Percentiles rank a stretch among this genome's conserved stretches.
Conservation (phyloP, 345 rosid species). For the Pistacia integerrima region DNA sequence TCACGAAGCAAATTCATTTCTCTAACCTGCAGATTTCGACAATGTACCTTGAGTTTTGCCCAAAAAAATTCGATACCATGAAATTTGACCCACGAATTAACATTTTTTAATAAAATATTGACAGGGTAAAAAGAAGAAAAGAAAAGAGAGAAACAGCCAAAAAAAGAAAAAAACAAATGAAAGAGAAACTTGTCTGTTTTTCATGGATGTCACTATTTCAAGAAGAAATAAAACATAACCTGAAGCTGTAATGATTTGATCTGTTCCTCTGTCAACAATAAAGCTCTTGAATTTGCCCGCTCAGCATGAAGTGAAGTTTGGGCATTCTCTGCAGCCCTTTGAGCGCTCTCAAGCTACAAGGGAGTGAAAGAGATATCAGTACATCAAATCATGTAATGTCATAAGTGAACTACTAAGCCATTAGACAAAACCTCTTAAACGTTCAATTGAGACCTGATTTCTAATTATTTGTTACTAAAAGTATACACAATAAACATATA, state of each 20-base stretch:
- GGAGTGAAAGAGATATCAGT: neutral
- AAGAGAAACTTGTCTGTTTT: neutral
- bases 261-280: constrained; percentile 81
- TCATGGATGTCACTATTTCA: constrained; percentile 10
- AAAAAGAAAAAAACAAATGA: neutral
- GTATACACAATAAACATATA: too few species aligned
- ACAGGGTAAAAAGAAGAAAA: neutral
- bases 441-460: neutral
- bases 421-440: too few species aligned
- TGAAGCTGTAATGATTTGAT: constrained; percentile 83
- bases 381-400: neutral
- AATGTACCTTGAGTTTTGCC: neutral
- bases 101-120: too few species aligned
- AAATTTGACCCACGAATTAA: neutral
- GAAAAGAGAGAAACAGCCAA: neutral
- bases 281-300: constrained; percentile 75
- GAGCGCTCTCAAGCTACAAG: constrained; percentile 81
- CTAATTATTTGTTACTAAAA: neutral
- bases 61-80: neutral
- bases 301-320: constrained; percentile 71
- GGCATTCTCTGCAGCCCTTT: constrained; percentile 74
- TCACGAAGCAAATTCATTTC: constrained; percentile 93
- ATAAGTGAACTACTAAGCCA: neutral
- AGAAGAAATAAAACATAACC: constrained; percentile 45
- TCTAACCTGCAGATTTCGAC: constrained; percentile 54